phyloP scores from a whole-genome alignment of 768 basidiomycete genomes.

The Crassisporium funariophilum region DNA sequence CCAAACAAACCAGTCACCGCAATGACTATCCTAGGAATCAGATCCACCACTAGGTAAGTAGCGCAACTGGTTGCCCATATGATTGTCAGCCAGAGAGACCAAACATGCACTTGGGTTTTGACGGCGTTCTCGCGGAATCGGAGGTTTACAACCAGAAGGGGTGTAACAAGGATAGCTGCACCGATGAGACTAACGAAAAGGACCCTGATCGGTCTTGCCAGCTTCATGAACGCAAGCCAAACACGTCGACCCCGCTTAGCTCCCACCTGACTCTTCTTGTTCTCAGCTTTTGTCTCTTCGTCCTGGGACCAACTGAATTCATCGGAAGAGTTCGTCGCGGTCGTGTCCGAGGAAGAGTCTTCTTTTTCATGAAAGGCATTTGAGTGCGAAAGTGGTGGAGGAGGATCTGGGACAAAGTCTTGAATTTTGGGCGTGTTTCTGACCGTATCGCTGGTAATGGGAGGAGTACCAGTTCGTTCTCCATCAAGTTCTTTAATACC shows the following conservation, averaged over 20 bases:
- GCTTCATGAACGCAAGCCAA: slow-evolving; percentile 67
- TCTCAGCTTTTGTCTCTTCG: slow-evolving; percentile 39
- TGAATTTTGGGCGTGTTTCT: too few relatives aligned
- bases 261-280: slow-evolving; percentile 32
- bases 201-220: slow-evolving; percentile 60
- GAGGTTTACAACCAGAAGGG: slow-evolving; percentile 67
- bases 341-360: too few relatives aligned
- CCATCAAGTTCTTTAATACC: too few relatives aligned
- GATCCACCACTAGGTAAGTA: slow-evolving; percentile 67
- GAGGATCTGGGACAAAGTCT: too few relatives aligned
- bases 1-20: slow-evolving; percentile 55
- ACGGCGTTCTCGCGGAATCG: slow-evolving; percentile 53
- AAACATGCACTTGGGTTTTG: slow-evolving; percentile 58
- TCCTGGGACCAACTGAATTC: slow-evolving; percentile 79
- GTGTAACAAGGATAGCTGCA: slow-evolving; percentile 64
- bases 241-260: slow-evolving; percentile 65
- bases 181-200: slow-evolving; percentile 62
- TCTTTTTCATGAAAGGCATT: too few relatives aligned
- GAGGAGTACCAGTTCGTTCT: too few relatives aligned
- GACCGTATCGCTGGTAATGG: too few relatives aligned
- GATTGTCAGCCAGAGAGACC: slow-evolving; percentile 71
- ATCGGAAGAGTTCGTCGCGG: slow-evolving; percentile 64
- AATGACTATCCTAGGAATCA: slow-evolving; percentile 58
- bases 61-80: slow-evolving; percentile 63
- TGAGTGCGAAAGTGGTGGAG: too few relatives aligned